phyloP scores from a whole-genome alignment of 1,284 basidiomycete species.

The Leccinum subrobustum region DNA sequence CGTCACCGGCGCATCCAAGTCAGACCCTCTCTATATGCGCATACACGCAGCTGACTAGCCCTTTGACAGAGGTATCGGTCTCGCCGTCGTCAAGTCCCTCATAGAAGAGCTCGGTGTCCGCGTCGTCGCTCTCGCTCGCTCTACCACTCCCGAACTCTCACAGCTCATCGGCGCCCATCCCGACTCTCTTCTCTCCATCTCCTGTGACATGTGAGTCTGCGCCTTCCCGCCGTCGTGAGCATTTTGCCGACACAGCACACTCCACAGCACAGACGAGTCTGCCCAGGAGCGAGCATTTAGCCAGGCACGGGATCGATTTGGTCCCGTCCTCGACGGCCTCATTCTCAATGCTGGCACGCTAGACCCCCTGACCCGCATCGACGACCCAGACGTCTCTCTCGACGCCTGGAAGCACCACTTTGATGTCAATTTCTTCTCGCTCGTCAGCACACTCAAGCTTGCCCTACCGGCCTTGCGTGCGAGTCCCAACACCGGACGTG shows the following conservation, averaged over 20 bases:
- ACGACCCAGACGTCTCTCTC: conserved; percentile 36
- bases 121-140: conserved; percentile 78
- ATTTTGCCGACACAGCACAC: conserved; percentile 2
- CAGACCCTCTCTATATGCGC: conserved; percentile 1
- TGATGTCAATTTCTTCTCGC: conserved; percentile 84
- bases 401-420: conserved; percentile 64
- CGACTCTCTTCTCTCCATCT: conserved; percentile 50
- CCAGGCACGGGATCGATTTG: conserved; percentile 49
- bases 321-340: conserved; percentile 63
- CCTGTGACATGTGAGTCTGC: conserved; percentile 71
- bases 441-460: conserved; percentile 64
- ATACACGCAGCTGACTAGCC: conserved; percentile 9
- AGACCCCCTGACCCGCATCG: conserved; percentile 47
- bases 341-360: conserved; percentile 80
- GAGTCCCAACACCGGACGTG: conserved; percentile 57
- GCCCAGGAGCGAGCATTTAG: conserved; percentile 54
- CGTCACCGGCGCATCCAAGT: conserved; percentile 80
- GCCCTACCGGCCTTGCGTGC: conserved; percentile 67
- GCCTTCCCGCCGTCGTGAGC: not conserved
- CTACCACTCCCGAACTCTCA: conserved; percentile 60
- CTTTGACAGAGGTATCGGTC: conserved; percentile 71
- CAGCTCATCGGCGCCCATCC: conserved; percentile 47
- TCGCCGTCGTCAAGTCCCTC: conserved; percentile 66
- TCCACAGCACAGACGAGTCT: conserved; percentile 52
- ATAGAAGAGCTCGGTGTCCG: conserved; percentile 58